Conservation (phyloP, 2,329 filamentous ascomycete genomes). For the Trichothecium roseum region DNA sequence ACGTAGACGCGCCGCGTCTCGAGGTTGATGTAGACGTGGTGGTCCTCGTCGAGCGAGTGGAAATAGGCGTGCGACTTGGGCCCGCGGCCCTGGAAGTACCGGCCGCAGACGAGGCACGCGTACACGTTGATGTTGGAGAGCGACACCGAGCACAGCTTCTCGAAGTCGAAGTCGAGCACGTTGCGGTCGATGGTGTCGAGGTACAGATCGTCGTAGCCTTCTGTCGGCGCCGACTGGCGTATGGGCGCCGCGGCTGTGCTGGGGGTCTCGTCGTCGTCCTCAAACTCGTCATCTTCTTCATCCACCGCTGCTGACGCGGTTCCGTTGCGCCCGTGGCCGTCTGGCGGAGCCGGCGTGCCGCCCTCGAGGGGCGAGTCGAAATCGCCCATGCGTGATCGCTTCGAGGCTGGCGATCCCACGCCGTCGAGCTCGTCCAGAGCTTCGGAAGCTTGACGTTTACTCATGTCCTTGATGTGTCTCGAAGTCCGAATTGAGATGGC, state of each 20-base stretch:
- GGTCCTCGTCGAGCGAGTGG: slow-evolving; percentile 86
- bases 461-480: slow-evolving; percentile 17
- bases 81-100: slow-evolving; percentile 90
- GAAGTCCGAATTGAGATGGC: background rate
- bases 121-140: slow-evolving; percentile 99
- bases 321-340: slow-evolving; percentile 19
- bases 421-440: slow-evolving; percentile 46
- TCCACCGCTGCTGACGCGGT: slow-evolving; percentile 14
- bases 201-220: slow-evolving; percentile 91
- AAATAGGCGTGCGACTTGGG: slow-evolving; percentile 96
- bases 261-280: slow-evolving; percentile 27
- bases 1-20: slow-evolving; percentile 85
- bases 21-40: slow-evolving; percentile 99
- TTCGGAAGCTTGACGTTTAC: slow-evolving; percentile 51
- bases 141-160: slow-evolving; percentile 93
- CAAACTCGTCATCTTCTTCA: slow-evolving; percentile 27
- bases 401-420: slow-evolving; percentile 47
- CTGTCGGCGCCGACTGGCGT: slow-evolving; percentile 68
- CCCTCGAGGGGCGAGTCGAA: slow-evolving; percentile 26
- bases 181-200: slow-evolving; percentile 92
- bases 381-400: slow-evolving; percentile 44
- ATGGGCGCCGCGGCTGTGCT: slow-evolving; percentile 30
- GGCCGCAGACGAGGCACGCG: slow-evolving; percentile 93
- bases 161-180: slow-evolving; percentile 95
- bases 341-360: slow-evolving; percentile 16